Base-by-base conservation (phyloP, 352 stramenopile species). In the Paralagenidium karlingii region DNA sequence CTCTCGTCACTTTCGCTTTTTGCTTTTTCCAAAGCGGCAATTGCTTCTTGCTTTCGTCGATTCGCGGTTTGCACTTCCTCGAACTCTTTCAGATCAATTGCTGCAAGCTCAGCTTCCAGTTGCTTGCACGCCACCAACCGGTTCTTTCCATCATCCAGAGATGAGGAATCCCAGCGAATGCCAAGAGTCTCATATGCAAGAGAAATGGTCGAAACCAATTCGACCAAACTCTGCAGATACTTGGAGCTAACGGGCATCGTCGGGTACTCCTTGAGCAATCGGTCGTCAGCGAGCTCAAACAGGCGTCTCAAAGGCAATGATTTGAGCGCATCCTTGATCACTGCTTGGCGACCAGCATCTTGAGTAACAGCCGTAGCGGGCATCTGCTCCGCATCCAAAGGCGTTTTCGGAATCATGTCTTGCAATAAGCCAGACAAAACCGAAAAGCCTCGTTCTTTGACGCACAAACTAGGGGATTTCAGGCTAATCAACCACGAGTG, bases 171-270 rank as follows among this genome's bases (percentile, higher is more conserved):
- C 8, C 63, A 52, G 36, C 55, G 64, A 36, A 80, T 67, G 10
- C 68, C 73, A 16, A 89, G 58, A 1, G 65, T 71, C n/a, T n/a
- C n/a, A n/a, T n/a, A n/a, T n/a, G n/a, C n/a, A n/a, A n/a, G n/a
- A n/a, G n/a, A n/a, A 33, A 63, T 63, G 27, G 71, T 68, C 10
- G 80, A 68, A n/a, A 88, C 65, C 6, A 94, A 53, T 41, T 94
- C 82, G 4, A 82, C 49, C 11, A 94, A 58, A 32, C 71, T 81
- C 64, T 94, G 77, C 5, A 94, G 54, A 34, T 92, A 91, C 32
- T 80, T 77, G 2, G 77, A 90, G 31, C 60, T 82, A 11, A 94
- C 68, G 0, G 80, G 77, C 2, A 85, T 51, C 24, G 82, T 79
- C 5, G 69, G 29, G 28, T 82, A 84, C 18, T 90, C 78, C 30